phyloP scores from a whole-genome alignment of 495 filamentous ascomycete genomes.

The Hyphodiscus hymeniophilus region DNA sequence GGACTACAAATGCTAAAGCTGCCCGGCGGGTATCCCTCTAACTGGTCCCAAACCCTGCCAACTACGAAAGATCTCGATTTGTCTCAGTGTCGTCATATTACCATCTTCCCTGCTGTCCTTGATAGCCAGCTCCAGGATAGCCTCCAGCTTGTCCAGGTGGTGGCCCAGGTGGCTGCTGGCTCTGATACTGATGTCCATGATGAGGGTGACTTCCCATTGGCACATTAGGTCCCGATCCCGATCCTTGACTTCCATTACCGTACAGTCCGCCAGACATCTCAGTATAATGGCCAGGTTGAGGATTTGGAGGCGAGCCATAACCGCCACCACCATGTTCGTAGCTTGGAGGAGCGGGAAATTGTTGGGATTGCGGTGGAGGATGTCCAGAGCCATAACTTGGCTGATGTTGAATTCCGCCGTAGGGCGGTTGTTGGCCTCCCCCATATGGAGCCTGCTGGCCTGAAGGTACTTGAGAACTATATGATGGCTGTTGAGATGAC shows the following conservation, averaged over 20 bases:
- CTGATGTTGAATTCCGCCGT: slow-evolving; percentile 18
- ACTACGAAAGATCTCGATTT: background rate
- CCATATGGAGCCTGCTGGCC: slow-evolving; percentile 20
- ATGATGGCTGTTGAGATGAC: slow-evolving; percentile 3
- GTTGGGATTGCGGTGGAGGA: slow-evolving; percentile 19
- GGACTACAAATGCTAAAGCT: slow-evolving; percentile 13
- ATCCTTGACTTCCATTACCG: slow-evolving; percentile 22
- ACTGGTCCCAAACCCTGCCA: background rate
- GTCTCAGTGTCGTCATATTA: slow-evolving; percentile 2
- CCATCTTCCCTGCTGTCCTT: slow-evolving; percentile 16
- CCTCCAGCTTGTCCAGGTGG: slow-evolving; percentile 5
- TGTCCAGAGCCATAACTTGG: slow-evolving; percentile 11
- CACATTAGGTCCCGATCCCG: slow-evolving; percentile 23
- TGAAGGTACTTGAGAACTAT: slow-evolving; percentile 9
- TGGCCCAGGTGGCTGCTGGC: slow-evolving; percentile 5
- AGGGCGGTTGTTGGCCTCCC: slow-evolving; percentile 17
- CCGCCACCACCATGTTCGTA: background rate
- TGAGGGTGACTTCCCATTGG: slow-evolving; percentile 28
- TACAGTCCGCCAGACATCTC: slow-evolving; percentile 22
- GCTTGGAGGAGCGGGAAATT: slow-evolving; percentile 9
- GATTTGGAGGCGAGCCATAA: background rate
- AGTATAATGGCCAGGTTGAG: slow-evolving; percentile 2
- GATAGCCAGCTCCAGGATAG: slow-evolving; percentile 10
- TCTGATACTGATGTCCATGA: slow-evolving; percentile 22
- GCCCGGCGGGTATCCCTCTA: slow-evolving; percentile 19